Conservation (phyloP, 768 basidiomycete species). For the Leccinum uliginosum region DNA sequence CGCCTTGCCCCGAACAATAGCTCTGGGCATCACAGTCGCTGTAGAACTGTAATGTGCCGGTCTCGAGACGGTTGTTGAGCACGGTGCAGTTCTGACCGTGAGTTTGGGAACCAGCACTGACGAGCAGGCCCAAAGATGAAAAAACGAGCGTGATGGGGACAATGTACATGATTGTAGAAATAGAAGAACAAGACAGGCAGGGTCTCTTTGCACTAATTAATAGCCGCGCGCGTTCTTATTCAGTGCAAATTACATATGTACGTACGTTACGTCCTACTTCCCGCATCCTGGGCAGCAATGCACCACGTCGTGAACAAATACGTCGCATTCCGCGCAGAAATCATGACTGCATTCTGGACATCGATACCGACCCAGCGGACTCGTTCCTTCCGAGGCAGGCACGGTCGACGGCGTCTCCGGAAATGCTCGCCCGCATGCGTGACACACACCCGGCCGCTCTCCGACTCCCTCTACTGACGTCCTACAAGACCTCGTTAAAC, state of each 20-base stretch:
- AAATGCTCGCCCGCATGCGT: constrained; percentile 77
- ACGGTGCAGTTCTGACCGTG: constrained; percentile 47
- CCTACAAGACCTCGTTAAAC: constrained; percentile 26
- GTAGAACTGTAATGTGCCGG: constrained; percentile 76
- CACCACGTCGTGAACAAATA: constrained; percentile 92
- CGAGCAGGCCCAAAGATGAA: constrained; percentile 37
- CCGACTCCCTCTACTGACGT: constrained; percentile 36
- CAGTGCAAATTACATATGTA: constrained; percentile 11
- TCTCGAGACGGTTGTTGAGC: constrained; percentile 61
- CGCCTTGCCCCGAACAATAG: constrained; percentile 55
- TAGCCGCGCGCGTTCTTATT: not conserved
- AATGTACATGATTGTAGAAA: constrained; percentile 2
- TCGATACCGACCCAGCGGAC: constrained; percentile 80
- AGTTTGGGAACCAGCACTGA: constrained; percentile 44
- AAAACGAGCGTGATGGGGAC: constrained; percentile 49
- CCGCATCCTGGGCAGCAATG: constrained; percentile 93
- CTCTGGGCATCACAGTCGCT: constrained; percentile 70
- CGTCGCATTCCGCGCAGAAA: constrained; percentile 95
- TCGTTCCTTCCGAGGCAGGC: constrained; percentile 60
- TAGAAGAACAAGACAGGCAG: not conserved
- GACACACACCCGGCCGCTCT: constrained; percentile 47
- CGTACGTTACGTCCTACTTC: constrained; percentile 32
- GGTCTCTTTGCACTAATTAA: not conserved
- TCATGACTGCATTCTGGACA: constrained; percentile 83
- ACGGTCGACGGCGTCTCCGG: constrained; percentile 38